Conservation (phyloP, 2,329 filamentous ascomycete species). For the Drechslerella coelobrocha region DNA sequence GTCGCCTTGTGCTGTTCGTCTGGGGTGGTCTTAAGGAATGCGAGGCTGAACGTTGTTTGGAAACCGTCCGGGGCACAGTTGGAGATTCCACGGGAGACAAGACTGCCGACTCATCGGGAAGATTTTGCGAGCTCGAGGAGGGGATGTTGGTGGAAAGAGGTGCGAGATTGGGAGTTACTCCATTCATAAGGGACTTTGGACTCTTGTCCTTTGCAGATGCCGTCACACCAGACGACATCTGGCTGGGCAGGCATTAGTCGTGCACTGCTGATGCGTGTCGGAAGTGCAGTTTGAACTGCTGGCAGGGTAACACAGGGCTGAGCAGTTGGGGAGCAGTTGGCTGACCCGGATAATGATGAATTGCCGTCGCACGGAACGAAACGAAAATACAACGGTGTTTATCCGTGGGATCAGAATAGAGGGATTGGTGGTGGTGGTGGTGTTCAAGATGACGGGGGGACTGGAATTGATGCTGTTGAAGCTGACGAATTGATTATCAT, state of each 20-base stretch:
- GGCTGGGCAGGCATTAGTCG: constrained; percentile 49
- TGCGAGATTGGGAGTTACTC: constrained; percentile 21
- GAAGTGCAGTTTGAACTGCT: constrained; percentile 41
- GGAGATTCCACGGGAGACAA: constrained; percentile 19
- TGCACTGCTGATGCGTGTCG: constrained; percentile 46
- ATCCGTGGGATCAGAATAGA: constrained; percentile 34
- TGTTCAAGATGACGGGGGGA: constrained; percentile 20
- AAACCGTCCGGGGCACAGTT: constrained; percentile 19
- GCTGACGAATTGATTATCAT: constrained; percentile 28
- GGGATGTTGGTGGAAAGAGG: constrained; percentile 31
- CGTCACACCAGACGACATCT: constrained; percentile 51
- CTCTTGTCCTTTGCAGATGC: constrained; percentile 47
- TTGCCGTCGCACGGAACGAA: constrained; percentile 29
- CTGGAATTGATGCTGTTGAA: constrained; percentile 34
- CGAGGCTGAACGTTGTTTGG: constrained; percentile 41
- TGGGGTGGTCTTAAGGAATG: constrained; percentile 21
- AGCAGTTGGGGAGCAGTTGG: constrained; percentile 39
- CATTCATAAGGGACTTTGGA: constrained; percentile 44
- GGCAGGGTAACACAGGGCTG: constrained; percentile 49
- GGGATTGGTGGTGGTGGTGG: neutral
- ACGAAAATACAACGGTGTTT: constrained; percentile 24
- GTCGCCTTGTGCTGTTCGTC: constrained; percentile 36
- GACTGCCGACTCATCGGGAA: constrained; percentile 33
- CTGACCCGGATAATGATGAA: constrained; percentile 37
- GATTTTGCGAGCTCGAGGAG: constrained; percentile 14